Base-by-base conservation (phyloP, 148 eudicot species). In the Polygonum aviculare region DNA sequence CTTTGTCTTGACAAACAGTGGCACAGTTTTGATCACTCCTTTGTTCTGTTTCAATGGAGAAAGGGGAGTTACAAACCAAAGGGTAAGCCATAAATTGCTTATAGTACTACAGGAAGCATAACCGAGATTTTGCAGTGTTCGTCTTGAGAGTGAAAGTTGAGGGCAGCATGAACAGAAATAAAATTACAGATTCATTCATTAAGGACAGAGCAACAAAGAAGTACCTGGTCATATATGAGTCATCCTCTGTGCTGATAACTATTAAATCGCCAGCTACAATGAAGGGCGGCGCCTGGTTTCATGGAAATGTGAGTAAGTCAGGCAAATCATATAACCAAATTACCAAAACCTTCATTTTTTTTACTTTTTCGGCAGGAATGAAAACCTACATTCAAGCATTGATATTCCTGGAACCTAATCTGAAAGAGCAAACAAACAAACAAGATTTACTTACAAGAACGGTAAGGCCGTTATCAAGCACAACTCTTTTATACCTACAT, bases 391-490 rank as follows among this genome's bases (percentile, higher is more conserved):
- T n/a, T 38, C 55, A 2, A 51, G 19, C 55, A 51, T 1, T 2
- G 16, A 45, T 41, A 72, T 26, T 12, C 18, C 39, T 31, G 44
- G 15, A 74, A 45, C 36, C 35, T 3, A 40, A 40, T 41, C 12
- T 72, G 9, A 12, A 10, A 33, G 12, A 26, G 41, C 9, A 48
- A n/a, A 18, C 41, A 15, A 21, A 8, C 62, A 19, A 48, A 33
- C 19, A 19, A 75, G 44, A 15, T 15, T 72, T 40, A 74, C 82
- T 87, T 67, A 91, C 96, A 86, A 89, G 97, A 75, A 94, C 87
- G 60, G 88, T 87, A 59, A 94, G 85, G 76, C 97, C 98, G 79
- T 92, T 94, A 87, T 94, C 96, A 83, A 94, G 88, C 81, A 89
- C 60, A 75, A 89, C 98, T 85, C 88, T 92, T 84, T 94, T 94